These are phyloP conservation scores for Fraxinus angustifolia DNA, from an alignment of 305 asterid genomes.

Conservation along the genomic window DNA sequence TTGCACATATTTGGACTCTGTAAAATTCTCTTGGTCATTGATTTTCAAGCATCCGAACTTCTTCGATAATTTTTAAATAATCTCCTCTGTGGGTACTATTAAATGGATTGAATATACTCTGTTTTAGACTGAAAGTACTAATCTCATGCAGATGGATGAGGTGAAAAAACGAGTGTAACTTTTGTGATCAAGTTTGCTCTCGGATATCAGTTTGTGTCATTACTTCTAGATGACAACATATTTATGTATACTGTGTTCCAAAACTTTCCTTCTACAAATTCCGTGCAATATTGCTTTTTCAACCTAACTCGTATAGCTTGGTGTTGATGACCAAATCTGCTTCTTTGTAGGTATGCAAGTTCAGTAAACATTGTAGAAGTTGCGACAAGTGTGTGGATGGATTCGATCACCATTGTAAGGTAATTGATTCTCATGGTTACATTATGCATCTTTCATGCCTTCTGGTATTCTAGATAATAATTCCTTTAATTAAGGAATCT, in stretches of 20 bases:
- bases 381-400: conserved; percentile 99
- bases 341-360: conserved; percentile 69
- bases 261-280: background rate
- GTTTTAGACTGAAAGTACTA: background rate
- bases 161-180: background rate
- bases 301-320: conserved; percentile 4
- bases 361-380: conserved; percentile 98
- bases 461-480: background rate
- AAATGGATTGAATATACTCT: background rate
- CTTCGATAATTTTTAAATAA: background rate
- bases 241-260: background rate
- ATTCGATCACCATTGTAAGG: conserved; percentile 99
- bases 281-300: background rate
- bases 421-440: conserved; percentile 28
- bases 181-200: background rate
- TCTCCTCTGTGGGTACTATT: background rate
- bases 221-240: background rate
- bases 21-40: background rate
- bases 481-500: conserved; percentile 27
- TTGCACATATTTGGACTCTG: background rate
- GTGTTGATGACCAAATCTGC: conserved; percentile 20
- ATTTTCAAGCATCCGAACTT: background rate
- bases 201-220: background rate
- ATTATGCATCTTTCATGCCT: conserved; percentile 12
- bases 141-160: background rate